phyloP scores from a whole-genome alignment of 192 early-diverging fungal genomes.

The Coemansia sp. region DNA sequence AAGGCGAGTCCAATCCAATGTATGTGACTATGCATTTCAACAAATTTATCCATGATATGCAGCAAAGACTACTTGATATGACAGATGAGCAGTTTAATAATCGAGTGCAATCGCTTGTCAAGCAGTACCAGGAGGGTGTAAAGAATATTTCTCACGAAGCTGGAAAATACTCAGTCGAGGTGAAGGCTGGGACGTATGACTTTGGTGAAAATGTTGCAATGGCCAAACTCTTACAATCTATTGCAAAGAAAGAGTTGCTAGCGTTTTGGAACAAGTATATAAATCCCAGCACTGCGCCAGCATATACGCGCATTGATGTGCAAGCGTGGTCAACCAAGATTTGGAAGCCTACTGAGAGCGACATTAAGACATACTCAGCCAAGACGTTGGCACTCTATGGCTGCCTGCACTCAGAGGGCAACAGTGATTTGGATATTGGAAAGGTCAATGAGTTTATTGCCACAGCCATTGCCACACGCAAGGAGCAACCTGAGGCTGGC shows the following conservation, averaged over 20 bases:
- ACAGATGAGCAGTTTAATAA: constrained; percentile 57
- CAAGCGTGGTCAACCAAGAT: constrained; percentile 21
- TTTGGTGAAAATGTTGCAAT: neutral
- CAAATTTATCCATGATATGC: constrained; percentile 66
- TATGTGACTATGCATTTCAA: constrained; percentile 80
- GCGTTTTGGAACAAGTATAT: constrained; percentile 38
- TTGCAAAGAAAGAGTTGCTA: constrained; percentile 32
- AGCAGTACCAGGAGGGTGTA: constrained; percentile 53
- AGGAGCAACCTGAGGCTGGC: neutral
- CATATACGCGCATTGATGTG: constrained; percentile 35
- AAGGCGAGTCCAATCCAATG: constrained; percentile 76
- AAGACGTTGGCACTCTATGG: constrained; percentile 15
- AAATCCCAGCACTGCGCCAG: constrained; percentile 24
- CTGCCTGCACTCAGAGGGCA: constrained; percentile 14
- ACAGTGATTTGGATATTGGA: neutral
- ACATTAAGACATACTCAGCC: constrained; percentile 12
- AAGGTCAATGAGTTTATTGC: constrained; percentile 6
- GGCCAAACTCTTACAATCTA: constrained; percentile 1
- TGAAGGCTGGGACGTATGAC: no score
- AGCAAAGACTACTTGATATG: constrained; percentile 14
- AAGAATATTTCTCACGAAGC: no score
- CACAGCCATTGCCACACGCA: neutral
- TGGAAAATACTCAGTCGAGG: no score
- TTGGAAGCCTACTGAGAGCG: constrained; percentile 5
- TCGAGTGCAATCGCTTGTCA: constrained; percentile 61